Conservation (phyloP, 2,329 filamentous ascomycete genomes). For the Taxawa tesnikishii region DNA sequence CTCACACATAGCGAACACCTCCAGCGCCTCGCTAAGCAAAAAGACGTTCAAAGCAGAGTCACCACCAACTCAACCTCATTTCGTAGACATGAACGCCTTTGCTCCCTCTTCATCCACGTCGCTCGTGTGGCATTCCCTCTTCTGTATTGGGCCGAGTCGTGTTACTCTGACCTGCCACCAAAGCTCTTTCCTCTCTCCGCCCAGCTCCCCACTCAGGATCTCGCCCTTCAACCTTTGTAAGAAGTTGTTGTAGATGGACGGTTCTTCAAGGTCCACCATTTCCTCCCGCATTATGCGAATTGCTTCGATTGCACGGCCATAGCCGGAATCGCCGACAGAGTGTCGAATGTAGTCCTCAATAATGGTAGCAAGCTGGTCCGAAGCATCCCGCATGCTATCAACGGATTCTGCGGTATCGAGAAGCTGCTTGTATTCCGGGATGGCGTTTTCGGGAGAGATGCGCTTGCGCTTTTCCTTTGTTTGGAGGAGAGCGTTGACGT, state of each 20-base stretch:
- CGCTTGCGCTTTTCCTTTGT: conserved; percentile 31
- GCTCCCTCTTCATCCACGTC: conserved; percentile 59
- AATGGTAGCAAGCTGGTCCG: conserved; percentile 62
- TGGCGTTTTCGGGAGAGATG: conserved; percentile 59
- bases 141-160: conserved; percentile 62
- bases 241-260: conserved; percentile 64
- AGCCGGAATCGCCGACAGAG: conserved; percentile 64
- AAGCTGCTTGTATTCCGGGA: conserved; percentile 82
- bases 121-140: conserved; percentile 48
- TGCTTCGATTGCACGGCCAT: conserved; percentile 62
- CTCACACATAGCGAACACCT: no score
- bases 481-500: conserved; percentile 70
- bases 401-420: conserved; percentile 30
- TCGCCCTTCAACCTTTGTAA: conserved; percentile 59
- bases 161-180: conserved; percentile 63
- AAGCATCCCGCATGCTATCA: conserved; percentile 51
- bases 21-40: background rate
- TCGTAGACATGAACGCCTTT: conserved; percentile 20
- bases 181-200: conserved; percentile 68
- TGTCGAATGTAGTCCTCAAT: conserved; percentile 56
- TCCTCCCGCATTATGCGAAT: conserved; percentile 68
- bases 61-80: background rate
- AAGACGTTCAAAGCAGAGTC: background rate
- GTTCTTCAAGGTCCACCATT: conserved; percentile 62
- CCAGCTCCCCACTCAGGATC: conserved; percentile 55